phyloP scores from a whole-genome alignment of 257 asterid genomes.

The Ehretia macrophylla region DNA sequence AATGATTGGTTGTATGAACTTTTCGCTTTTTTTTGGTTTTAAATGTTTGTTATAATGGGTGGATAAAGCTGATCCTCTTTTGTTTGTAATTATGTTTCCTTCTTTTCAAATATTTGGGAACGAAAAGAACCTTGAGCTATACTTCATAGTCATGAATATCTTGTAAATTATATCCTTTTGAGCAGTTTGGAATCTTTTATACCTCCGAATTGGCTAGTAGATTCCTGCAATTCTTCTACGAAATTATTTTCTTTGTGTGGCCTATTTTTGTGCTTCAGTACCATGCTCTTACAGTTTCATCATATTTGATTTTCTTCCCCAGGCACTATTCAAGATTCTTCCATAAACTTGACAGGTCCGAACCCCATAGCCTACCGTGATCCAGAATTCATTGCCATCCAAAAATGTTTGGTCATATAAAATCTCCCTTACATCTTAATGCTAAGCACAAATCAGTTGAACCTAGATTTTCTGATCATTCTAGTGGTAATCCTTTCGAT shows the following conservation, averaged over 20 bases:
- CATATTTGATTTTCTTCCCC: neutral
- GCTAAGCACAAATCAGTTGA: constrained; percentile 42
- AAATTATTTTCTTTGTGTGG: neutral
- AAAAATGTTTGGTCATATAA: constrained; percentile 65
- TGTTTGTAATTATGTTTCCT: too few species aligned
- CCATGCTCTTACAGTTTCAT: too few species aligned
- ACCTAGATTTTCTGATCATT: constrained; percentile 11
- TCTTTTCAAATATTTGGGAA: too few species aligned
- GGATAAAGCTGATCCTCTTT: too few species aligned
- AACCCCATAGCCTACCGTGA: neutral
- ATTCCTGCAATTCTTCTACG: neutral
- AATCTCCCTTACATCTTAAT: constrained; percentile 48
- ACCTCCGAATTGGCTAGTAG: neutral
- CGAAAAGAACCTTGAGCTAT: too few species aligned
- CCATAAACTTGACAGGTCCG: neutral
- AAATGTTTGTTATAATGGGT: too few species aligned
- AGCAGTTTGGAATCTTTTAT: neutral
- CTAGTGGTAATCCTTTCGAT: constrained; percentile 67
- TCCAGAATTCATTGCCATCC: constrained; percentile 10
- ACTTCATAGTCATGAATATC: too few species aligned
- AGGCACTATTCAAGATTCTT: neutral
- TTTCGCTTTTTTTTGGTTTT: too few species aligned
- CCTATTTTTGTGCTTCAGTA: too few species aligned
- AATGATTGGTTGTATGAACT: too few species aligned
- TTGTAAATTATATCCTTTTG: too few species aligned